Percentiles rank a stretch among this genome's conserved stretches.
These are phyloP conservation scores for Saccharomycopsis oosterbeekiorum DNA, from an alignment of 805 yeast genomes.

Conservation along the genomic window DNA sequence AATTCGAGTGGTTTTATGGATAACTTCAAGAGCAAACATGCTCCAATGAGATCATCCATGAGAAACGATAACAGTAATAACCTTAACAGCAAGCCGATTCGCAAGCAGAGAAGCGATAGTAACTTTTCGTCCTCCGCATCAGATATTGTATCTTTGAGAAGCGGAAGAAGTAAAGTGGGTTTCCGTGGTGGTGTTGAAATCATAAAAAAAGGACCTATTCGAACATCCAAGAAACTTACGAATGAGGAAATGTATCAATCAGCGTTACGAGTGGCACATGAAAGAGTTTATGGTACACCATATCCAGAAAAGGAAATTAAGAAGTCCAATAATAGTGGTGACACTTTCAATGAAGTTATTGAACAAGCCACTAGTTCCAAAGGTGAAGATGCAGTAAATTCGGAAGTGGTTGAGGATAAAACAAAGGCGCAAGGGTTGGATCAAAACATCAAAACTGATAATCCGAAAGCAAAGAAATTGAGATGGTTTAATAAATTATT, in stretches of 20 bases:
- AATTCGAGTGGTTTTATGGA: neutral
- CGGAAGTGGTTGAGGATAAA: neutral
- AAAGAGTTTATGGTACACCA: slow-evolving; percentile 10
- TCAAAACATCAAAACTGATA: neutral
- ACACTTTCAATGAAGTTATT: neutral
- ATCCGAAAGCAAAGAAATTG: neutral
- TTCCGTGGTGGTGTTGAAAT: slow-evolving; percentile 13
- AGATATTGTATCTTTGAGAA: slow-evolving; percentile 4
- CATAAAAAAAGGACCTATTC: neutral
- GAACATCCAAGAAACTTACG: neutral
- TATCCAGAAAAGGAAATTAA: neutral
- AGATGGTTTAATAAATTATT: neutral
- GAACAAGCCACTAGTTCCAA: neutral
- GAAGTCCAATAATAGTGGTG: neutral
- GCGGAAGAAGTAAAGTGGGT: slow-evolving; percentile 12
- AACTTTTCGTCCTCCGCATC: neutral
- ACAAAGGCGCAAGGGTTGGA: neutral
- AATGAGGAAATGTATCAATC: slow-evolving; percentile 12
- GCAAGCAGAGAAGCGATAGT: neutral
- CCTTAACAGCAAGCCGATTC: neutral
- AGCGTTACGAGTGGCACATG: slow-evolving; percentile 12
- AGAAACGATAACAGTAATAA: neutral
- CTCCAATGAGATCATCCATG: neutral
- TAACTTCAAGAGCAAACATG: neutral
- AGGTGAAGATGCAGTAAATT: neutral